Evolutionary conservation across 495 filamentous ascomycete genomes (phyloP).

Genomic region (Staphylotrichum tortipilum): DNA sequence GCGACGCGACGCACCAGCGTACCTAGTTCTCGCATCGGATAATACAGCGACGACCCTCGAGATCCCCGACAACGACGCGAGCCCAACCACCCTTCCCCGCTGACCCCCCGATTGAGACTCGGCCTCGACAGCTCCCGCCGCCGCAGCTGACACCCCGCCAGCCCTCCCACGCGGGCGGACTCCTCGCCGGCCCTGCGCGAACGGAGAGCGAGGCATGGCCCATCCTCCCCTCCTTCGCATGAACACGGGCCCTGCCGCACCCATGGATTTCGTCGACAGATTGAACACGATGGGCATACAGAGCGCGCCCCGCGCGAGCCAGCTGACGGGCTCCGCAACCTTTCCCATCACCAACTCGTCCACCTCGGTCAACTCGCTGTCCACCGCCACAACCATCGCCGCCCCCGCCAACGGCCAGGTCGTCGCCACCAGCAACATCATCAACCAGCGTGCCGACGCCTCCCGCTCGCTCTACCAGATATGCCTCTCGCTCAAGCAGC

Average conservation of each 20-base stretch:
- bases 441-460: constrained; percentile 86
- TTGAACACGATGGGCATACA: constrained; percentile 31
- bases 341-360: constrained; percentile 38
- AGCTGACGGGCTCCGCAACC: constrained; percentile 45
- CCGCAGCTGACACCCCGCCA: constrained; percentile 2
- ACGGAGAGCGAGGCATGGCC: constrained; percentile 39
- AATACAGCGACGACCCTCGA: neutral
- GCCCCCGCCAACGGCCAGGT: constrained; percentile 46
- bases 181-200: constrained; percentile 21
- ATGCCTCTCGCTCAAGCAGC: constrained; percentile 71
- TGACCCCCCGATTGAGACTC: constrained; percentile 2
- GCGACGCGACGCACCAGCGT: too few relatives aligned
- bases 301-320: constrained; percentile 42
- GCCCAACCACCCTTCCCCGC: too few relatives aligned
- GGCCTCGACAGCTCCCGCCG: constrained; percentile 1
- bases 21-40: too few relatives aligned
- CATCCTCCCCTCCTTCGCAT: constrained; percentile 44
- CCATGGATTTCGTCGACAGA: constrained; percentile 30
- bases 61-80: neutral
- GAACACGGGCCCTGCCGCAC: constrained; percentile 41
- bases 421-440: constrained; percentile 75
- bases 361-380: constrained; percentile 41
- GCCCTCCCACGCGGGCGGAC: constrained; percentile 11
- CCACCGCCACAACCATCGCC: constrained; percentile 31
- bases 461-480: constrained; percentile 88